Percentiles rank a stretch among this genome's conserved stretches.
phyloP scores from a whole-genome alignment of 2,329 filamentous ascomycete genomes.

The Fusarium sp. region DNA sequence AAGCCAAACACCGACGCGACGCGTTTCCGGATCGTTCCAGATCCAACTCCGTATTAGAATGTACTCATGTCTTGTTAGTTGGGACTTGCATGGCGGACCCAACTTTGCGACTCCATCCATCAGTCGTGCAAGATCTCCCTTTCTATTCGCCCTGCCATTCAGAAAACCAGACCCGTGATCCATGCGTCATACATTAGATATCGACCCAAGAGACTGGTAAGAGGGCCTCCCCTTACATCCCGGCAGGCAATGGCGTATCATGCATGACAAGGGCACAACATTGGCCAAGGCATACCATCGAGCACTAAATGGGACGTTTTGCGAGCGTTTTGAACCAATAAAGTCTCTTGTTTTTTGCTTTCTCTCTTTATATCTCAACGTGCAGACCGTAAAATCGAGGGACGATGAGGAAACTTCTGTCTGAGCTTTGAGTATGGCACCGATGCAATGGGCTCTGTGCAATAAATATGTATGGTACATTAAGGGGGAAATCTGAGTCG shows the following conservation, averaged over 20 bases:
- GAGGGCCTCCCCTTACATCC: conserved; percentile 14
- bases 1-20: conserved; percentile 38
- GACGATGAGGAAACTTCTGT: conserved; percentile 39
- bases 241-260: conserved; percentile 4
- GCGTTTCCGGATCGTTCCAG: conserved; percentile 36
- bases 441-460: conserved; percentile 37
- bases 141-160: conserved; percentile 15
- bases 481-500: conserved; percentile 39
- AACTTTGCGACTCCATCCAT: conserved; percentile 31
- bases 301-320: conserved; percentile 39
- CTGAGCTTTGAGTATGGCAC: conserved; percentile 34
- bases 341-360: conserved; percentile 42
- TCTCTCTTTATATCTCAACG: conserved; percentile 48
- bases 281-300: conserved; percentile 22
- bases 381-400: conserved; percentile 48
- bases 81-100: conserved; percentile 24
- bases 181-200: conserved; percentile 34
- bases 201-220: conserved; percentile 16
- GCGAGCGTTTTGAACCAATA: conserved; percentile 43
- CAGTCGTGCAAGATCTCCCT: conserved; percentile 2
- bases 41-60: conserved; percentile 34
- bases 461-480: conserved; percentile 49
- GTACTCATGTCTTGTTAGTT: conserved; percentile 23
- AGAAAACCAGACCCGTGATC: conserved; percentile 17
- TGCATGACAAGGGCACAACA: conserved; percentile 12